Percentiles rank a stretch among this genome's conserved stretches.
Evolutionary conservation across 2,329 filamentous ascomycete species (phyloP).

Genomic region (Cryphonectria naterciae): DNA sequence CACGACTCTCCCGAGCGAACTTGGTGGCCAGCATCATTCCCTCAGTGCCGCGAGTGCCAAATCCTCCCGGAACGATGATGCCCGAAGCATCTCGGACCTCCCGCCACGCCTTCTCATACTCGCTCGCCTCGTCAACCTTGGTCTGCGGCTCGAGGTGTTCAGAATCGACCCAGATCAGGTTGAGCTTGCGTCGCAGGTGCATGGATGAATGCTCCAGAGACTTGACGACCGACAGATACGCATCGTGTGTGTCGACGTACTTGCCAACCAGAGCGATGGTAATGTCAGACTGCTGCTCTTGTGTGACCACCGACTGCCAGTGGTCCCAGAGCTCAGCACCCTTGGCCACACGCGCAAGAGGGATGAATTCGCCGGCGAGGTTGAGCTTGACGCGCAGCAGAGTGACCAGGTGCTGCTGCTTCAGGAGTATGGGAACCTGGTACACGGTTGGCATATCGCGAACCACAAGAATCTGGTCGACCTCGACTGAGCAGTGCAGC

Average conservation of each 20-base stretch:
- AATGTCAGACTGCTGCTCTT: constrained; percentile 71
- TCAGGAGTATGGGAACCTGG: constrained; percentile 90
- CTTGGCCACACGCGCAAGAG: constrained; percentile 59
- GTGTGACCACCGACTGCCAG: constrained; percentile 73
- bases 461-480: constrained; percentile 85
- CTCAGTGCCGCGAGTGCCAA: constrained; percentile 79
- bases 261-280: constrained; percentile 90
- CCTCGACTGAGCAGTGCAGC: constrained; percentile 83
- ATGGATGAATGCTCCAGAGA: constrained; percentile 90
- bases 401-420: constrained; percentile 75
- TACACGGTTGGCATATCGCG: constrained; percentile 90
- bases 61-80: constrained; percentile 74
- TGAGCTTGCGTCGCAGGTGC: constrained; percentile 78
- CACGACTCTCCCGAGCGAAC: constrained; percentile 81
- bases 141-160: constrained; percentile 76
- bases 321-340: constrained; percentile 74
- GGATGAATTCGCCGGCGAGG: constrained; percentile 60
- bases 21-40: constrained; percentile 89
- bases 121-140: constrained; percentile 65
- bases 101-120: constrained; percentile 87
- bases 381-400: constrained; percentile 69
- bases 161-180: constrained; percentile 83
- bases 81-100: constrained; percentile 71
- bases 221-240: constrained; percentile 72
- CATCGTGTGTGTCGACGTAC: constrained; percentile 83